A percentile compares a stretch with the other conserved stretches of the same genome.
phyloP scores from a whole-genome alignment of 495 filamentous ascomycete genomes.

The Ramalina intermedia region DNA sequence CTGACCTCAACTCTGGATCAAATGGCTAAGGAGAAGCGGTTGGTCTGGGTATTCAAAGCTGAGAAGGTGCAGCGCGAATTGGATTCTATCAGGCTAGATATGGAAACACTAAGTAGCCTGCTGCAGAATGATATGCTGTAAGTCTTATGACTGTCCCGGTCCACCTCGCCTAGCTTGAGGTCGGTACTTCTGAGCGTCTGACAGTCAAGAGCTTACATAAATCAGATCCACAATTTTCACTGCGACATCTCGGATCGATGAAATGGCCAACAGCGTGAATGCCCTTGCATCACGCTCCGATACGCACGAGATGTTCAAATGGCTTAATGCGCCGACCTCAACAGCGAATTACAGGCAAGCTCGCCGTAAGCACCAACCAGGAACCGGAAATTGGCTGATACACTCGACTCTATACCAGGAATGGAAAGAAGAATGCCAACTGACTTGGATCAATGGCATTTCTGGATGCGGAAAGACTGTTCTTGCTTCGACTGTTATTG shows the following conservation, averaged over 20 bases:
- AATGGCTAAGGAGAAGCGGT: not conserved
- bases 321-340: conserved; percentile 14
- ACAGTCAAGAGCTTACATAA: not conserved
- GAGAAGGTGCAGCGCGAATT: not conserved
- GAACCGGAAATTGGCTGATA: conserved; percentile 15
- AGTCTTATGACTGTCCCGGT: not conserved
- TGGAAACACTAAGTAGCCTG: not conserved
- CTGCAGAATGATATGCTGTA: not conserved
- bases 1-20: not conserved
- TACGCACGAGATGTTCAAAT: conserved; percentile 1
- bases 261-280: not conserved
- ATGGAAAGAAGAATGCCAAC: conserved; percentile 15
- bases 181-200: too few relatives aligned
- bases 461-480: conserved; percentile 27
- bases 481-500: conserved; percentile 21
- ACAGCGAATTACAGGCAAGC: conserved; percentile 16
- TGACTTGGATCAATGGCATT: conserved; percentile 25
- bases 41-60: not conserved
- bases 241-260: not conserved
- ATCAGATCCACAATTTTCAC: not conserved
- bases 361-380: not conserved
- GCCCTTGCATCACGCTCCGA: not conserved
- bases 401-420: conserved; percentile 9
- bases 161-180: not conserved
- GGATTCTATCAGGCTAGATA: not conserved